A percentile compares a stretch with the other conserved stretches of the same genome.
Conservation (phyloP, 2,329 filamentous ascomycete species). For the Fusarium austroafricanum region DNA sequence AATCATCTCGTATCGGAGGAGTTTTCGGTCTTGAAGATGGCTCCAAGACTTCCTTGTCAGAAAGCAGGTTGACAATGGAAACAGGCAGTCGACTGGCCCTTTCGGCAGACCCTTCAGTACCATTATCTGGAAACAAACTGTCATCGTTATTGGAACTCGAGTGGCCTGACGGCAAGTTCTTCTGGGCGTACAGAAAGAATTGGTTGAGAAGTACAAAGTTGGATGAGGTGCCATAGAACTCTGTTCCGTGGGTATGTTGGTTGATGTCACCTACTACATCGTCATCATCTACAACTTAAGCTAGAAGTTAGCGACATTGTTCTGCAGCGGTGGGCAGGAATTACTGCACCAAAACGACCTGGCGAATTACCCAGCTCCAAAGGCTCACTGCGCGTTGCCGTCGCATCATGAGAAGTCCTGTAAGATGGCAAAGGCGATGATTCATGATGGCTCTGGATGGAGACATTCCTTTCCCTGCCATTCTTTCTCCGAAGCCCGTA, state of each 20-base stretch:
- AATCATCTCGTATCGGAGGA: background rate
- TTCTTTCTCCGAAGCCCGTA: conserved; percentile 6
- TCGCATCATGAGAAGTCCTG: background rate
- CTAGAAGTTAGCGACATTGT: background rate
- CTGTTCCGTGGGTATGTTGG: conserved; percentile 5
- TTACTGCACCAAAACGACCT: background rate
- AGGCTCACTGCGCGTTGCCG: background rate
- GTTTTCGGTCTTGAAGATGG: background rate
- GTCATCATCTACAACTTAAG: background rate
- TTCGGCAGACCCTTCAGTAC: background rate
- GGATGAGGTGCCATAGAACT: conserved; percentile 9
- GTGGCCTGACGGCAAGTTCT: background rate
- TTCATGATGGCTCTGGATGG: background rate
- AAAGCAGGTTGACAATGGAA: conserved; percentile 1
- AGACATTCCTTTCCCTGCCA: background rate
- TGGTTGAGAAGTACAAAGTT: conserved; percentile 9
- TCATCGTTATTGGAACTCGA: background rate
- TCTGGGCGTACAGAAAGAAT: conserved; percentile 9
- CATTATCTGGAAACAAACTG: background rate
- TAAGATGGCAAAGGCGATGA: background rate
- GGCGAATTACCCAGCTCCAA: background rate
- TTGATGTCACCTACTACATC: conserved; percentile 10
- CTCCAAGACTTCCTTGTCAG: background rate
- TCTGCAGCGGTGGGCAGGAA: fast-evolving
- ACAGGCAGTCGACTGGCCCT: background rate